Conservation (phyloP, 2,329 filamentous ascomycete genomes). For the Fusarium sp. region DNA sequence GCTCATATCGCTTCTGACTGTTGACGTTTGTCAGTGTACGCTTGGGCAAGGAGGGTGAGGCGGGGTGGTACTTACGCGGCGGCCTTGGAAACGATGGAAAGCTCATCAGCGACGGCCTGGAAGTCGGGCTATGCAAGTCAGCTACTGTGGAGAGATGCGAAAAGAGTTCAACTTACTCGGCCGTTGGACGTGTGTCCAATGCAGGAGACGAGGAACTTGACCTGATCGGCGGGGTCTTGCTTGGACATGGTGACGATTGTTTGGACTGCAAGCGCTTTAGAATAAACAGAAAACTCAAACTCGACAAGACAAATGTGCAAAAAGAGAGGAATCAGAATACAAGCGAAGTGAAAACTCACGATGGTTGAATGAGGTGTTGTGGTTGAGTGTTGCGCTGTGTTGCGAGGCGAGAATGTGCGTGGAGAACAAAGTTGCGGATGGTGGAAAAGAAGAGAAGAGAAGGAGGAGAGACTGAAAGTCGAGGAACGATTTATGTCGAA, state of each 20-base stretch:
- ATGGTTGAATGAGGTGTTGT: not conserved
- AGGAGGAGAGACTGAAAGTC: not conserved
- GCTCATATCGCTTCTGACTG: slow-evolving; percentile 76
- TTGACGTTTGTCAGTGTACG: slow-evolving; percentile 1
- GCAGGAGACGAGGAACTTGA: slow-evolving; percentile 75
- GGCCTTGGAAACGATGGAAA: slow-evolving; percentile 71
- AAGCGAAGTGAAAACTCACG: not conserved
- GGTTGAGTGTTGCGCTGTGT: slow-evolving; percentile 6
- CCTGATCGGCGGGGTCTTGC: slow-evolving; percentile 65
- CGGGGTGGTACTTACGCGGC: slow-evolving; percentile 70
- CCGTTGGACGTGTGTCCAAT: slow-evolving; percentile 71
- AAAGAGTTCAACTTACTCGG: slow-evolving; percentile 58
- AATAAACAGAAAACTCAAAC: not conserved
- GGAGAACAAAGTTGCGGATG: not conserved
- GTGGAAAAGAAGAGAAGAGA: not conserved
- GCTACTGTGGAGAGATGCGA: not conserved
- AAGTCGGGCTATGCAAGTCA: slow-evolving; percentile 69
- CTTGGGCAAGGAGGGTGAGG: not conserved
- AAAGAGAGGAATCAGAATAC: not conserved
- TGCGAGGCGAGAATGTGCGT: not conserved
- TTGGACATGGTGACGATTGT: slow-evolving; percentile 59
- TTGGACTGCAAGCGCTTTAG: slow-evolving; percentile 17
- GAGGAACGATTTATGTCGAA: not conserved
- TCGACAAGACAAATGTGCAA: not conserved
- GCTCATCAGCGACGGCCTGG: slow-evolving; percentile 71